A percentile compares a stretch with the other conserved stretches of the same genome.
These are phyloP conservation scores for Heterobasidion irregulare DNA, from an alignment of 1,284 basidiomycete genomes.

Conservation along the genomic window DNA sequence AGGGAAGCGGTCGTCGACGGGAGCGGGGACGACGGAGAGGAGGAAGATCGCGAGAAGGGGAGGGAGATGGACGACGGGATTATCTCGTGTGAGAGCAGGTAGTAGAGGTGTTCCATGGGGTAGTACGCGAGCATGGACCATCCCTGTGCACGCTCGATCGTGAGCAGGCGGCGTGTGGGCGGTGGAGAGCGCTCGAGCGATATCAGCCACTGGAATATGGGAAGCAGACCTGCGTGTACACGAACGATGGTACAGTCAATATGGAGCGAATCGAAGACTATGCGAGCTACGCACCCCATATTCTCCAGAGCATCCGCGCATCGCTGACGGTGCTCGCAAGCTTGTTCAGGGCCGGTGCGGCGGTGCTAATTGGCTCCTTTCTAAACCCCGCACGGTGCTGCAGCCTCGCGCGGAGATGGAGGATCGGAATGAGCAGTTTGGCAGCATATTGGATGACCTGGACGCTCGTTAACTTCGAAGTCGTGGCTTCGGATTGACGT, in stretches of 20 bases:
- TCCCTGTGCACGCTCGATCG: constrained; percentile 74
- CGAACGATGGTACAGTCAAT: not conserved
- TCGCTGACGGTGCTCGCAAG: constrained; percentile 51
- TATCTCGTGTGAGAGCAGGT: constrained; percentile 56
- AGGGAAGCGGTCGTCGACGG: constrained; percentile 4
- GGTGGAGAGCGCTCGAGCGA: constrained; percentile 61
- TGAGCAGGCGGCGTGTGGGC: constrained; percentile 59
- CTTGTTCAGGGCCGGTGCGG: constrained; percentile 45
- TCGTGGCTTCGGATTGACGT: not conserved
- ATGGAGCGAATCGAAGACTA: not conserved
- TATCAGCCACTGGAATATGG: constrained; percentile 73
- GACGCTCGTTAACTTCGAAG: not conserved
- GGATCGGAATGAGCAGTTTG: constrained; percentile 58
- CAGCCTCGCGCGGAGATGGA: constrained; percentile 57
- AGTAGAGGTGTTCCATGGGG: constrained; percentile 74
- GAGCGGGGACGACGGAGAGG: not conserved
- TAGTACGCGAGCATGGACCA: constrained; percentile 82
- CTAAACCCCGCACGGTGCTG: constrained; percentile 56
- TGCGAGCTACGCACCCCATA: constrained; percentile 54
- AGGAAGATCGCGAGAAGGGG: constrained; percentile 23
- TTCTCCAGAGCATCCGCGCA: constrained; percentile 63
- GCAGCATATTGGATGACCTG: constrained; percentile 65
- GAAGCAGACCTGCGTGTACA: constrained; percentile 48
- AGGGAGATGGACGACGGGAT: constrained; percentile 45
- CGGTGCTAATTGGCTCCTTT: constrained; percentile 37